Base-by-base conservation (phyloP, 352 stramenopile genomes). In the Thraustochytrium sp. region DNA sequence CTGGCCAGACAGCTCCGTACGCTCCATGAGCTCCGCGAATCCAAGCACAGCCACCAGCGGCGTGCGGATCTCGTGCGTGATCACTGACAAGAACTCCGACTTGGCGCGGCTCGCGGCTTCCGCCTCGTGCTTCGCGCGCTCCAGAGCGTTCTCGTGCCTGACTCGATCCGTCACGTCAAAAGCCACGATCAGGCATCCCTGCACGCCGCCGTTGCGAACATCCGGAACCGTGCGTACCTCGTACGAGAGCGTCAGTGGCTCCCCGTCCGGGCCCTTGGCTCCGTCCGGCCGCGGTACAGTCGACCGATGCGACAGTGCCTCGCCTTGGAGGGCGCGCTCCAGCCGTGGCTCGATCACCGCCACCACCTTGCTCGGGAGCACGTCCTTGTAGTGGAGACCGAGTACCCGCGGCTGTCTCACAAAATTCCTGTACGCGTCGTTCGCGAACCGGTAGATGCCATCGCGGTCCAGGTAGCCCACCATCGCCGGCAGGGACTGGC, bases 11-110 rank as follows among this genome's bases (percentile, higher is more conserved):
- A 85, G 78, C 34, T 92, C 87, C 42, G 93, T 88, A 49, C 94
- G 90, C 36, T 92, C 87, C 51, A 94, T 51, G 3, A 94, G 65
- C 82, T 94, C 90, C 18, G 91, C 85, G 87, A 94, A 92, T 4
- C 91, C 91, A 2, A 94, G 85, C 29, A 94, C 88, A 44, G 90
- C 90, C 53, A 94, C 93, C 42, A 94, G 44, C 31, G 91, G 91
- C 2, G 91, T 94, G 64, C 90, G 65, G 36, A 87, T 87, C 78
- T 87, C 84, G 53, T 87, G 84, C n/a, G 62, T 86, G 54, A 87
- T 82, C 74, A 31, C 83, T 13, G 84, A 37, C 16, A 87, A 8
- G 78, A 87, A 87, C 48, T 77, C 46, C n/a, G 42, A 62, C 42
- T 62, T 55, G 49, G 65, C 49, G 18, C 42, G 36, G 34, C 42